Evolutionary conservation across 2,329 filamentous ascomycete species (phyloP), one percentile per base, ranked within the genome.

Genomic region (Fonsecaea monophora): DNA sequence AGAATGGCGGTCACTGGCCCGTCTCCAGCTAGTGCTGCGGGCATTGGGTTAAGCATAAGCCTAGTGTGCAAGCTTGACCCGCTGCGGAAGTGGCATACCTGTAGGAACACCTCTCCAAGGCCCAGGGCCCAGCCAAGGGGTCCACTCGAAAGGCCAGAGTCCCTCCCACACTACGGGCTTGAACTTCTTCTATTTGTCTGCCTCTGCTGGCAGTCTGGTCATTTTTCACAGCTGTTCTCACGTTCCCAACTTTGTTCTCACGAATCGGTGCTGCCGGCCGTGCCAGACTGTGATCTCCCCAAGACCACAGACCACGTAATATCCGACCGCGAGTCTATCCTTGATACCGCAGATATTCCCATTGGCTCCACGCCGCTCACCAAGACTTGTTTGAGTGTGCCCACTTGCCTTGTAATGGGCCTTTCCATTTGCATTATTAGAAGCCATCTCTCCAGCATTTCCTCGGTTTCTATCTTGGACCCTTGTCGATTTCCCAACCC

Each of bases 11-110:
- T 21, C 58, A 61, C 42, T 61, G 58, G 58, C 58, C 58, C 37
- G 42, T 21, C 25, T 50, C 59, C 34, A n/a, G 59, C 59, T 61
- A 61, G 59, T 13, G 59, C 59, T 54, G 45, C 59, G 59, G 59
- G 48, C 59, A 15, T 30, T 50, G 59, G 59, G 59, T 61, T 61
- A 61, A 61, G 59, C 59, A 61, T 61, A 61, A 53, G 59, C 59
- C 59, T 61, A 61, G 59, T 61, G 45, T 37, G 8, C 59, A 61
- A 40, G 59, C 59, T 61, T 61, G 59, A 61, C 59, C 59, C 48
- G 35, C 59, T 48, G 59, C 8, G 48, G 59, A 53, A 61, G 48
- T 53, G 59, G 48, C 59, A 40, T 30, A 50, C 18, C 45, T 50
- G 45, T 50, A 53, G n/a, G n/a, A 13, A 18, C 48, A n/a, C 45